Percentiles rank a stretch among this genome's conserved stretches.
These are phyloP conservation scores for Tubosaeta brunneosetosa DNA, from an alignment of 768 basidiomycete genomes.

Conservation along the genomic window DNA sequence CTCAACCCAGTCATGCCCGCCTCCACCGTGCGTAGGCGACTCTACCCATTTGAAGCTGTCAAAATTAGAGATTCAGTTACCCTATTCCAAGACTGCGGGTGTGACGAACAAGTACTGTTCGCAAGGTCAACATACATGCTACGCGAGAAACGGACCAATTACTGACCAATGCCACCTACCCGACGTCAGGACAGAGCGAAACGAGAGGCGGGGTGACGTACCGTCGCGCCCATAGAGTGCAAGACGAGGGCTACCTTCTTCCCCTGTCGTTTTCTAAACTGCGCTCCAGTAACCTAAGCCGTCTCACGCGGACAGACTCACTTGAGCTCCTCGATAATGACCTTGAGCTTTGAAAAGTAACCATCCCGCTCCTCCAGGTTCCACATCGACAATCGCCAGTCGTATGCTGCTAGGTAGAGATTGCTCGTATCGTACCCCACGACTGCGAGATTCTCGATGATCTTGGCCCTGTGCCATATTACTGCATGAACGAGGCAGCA, in stretches of 20 bases:
- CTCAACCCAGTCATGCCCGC: slow-evolving; percentile 90
- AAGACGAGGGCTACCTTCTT: slow-evolving; percentile 81
- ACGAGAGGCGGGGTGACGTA: slow-evolving; percentile 31
- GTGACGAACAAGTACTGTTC: slow-evolving; percentile 79
- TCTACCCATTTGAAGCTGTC: slow-evolving; percentile 95
- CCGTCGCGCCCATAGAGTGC: slow-evolving; percentile 84
- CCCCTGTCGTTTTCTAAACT: slow-evolving; percentile 54
- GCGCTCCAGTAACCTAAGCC: background rate
- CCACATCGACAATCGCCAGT: slow-evolving; percentile 84
- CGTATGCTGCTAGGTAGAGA: slow-evolving; percentile 78
- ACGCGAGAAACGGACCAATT: background rate
- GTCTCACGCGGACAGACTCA: slow-evolving; percentile 29
- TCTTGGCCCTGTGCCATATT: slow-evolving; percentile 60
- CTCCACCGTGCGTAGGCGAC: slow-evolving; percentile 72
- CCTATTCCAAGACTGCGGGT: background rate
- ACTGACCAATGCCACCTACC: slow-evolving; percentile 47
- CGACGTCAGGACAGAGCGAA: background rate
- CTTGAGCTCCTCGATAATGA: slow-evolving; percentile 76
- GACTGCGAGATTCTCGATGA: slow-evolving; percentile 91
- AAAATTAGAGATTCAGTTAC: slow-evolving; percentile 4
- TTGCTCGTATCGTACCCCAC: slow-evolving; percentile 93
- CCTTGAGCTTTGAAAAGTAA: slow-evolving; percentile 81
- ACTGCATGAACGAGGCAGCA: background rate
- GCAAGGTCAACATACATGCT: slow-evolving; percentile 2
- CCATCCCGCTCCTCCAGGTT: slow-evolving; percentile 91